phyloP scores from a whole-genome alignment of 371 early-diverging fungal species.

The Mucor ambiguus region DNA sequence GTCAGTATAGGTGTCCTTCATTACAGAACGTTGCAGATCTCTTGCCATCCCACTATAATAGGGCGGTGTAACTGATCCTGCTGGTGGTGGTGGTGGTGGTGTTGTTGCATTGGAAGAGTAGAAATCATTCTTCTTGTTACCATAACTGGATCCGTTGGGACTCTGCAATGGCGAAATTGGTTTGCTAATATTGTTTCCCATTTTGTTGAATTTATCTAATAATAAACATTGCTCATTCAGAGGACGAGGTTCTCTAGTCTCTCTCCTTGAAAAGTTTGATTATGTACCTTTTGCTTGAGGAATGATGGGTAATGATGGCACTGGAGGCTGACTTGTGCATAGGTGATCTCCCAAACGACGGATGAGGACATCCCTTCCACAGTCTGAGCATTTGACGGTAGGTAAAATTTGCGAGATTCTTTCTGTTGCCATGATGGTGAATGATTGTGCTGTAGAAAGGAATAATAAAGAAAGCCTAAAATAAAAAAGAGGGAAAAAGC shows the following conservation, averaged over 20 bases:
- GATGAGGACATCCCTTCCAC: conserved; percentile 63
- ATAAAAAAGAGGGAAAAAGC: conserved; percentile 3
- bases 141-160: conserved; percentile 13
- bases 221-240: neutral
- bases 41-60: conserved; percentile 29
- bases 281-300: conserved; percentile 36
- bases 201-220: conserved; percentile 15
- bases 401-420: conserved; percentile 67
- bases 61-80: conserved; percentile 36
- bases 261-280: neutral
- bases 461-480: neutral
- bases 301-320: conserved; percentile 55
- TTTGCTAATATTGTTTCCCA: neutral
- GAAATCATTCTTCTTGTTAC: conserved; percentile 1
- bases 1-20: conserved; percentile 17
- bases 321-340: conserved; percentile 58
- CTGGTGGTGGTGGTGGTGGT: neutral
- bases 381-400: conserved; percentile 65
- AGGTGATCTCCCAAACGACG: conserved; percentile 61
- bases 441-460: neutral
- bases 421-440: conserved; percentile 29
- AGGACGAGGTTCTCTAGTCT: neutral
- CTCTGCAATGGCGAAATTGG: conserved; percentile 33
- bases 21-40: conserved; percentile 23
- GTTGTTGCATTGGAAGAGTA: neutral